Conservation (phyloP, 2,329 filamentous ascomycete genomes). For the Chrysoporthe puriensis region DNA sequence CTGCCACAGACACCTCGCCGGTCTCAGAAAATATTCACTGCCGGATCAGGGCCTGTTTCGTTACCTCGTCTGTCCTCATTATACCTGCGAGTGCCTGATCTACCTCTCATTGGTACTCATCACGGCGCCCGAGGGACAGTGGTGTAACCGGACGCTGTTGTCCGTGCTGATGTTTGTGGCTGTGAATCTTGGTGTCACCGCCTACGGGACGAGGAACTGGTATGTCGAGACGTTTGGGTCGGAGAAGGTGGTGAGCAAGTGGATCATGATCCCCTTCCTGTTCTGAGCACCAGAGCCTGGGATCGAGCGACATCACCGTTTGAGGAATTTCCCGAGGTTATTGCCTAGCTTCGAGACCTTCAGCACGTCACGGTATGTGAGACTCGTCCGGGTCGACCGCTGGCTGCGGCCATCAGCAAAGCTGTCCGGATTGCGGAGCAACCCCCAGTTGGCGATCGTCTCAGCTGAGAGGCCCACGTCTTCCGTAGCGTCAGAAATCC, state of each 20-base stretch:
- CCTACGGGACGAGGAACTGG: constrained; percentile 77
- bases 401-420: constrained; percentile 57
- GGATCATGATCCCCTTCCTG: constrained; percentile 77
- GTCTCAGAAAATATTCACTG: constrained; percentile 80
- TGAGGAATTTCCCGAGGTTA: constrained; percentile 61
- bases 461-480: constrained; percentile 66
- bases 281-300: constrained; percentile 50
- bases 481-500: constrained; percentile 67
- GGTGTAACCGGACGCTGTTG: constrained; percentile 74
- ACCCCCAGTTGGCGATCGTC: constrained; percentile 73
- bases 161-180: constrained; percentile 73
- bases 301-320: constrained; percentile 42
- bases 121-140: constrained; percentile 68
- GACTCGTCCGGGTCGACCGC: constrained; percentile 67
- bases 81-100: constrained; percentile 83
- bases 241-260: constrained; percentile 63
- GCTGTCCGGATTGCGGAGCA: constrained; percentile 56
- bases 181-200: constrained; percentile 81
- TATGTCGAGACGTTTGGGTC: constrained; percentile 75
- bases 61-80: constrained; percentile 82
- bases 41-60: constrained; percentile 75
- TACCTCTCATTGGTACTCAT: constrained; percentile 79
- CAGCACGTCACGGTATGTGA: constrained; percentile 86
- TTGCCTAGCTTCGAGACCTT: constrained; percentile 75
- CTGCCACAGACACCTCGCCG: constrained; percentile 71